A percentile compares a stretch with the other conserved stretches of the same genome.
Conservation (phyloP, 73 alveolate genomes). For the Tetrahymena borealis region DNA sequence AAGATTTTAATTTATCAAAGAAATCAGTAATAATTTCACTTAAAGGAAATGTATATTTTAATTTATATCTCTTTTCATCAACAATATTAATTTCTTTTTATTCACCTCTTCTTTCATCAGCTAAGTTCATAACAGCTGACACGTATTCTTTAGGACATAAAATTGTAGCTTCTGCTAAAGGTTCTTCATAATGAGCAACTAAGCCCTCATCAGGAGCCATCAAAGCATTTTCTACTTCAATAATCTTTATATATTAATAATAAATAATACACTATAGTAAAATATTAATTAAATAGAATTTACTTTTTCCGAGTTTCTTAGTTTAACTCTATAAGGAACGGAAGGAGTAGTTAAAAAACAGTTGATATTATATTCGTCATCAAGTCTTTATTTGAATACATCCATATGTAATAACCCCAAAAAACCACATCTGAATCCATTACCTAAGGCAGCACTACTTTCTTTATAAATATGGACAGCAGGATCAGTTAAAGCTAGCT, state of each 20-base stretch:
- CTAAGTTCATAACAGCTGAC: conserved; percentile 41
- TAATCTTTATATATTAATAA: neutral
- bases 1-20: conserved; percentile 64
- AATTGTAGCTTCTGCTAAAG: conserved; percentile 69
- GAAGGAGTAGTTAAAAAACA: conserved; percentile 77
- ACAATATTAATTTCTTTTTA: conserved; percentile 17
- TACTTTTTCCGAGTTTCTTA: conserved; percentile 53
- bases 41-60: conserved; percentile 40
- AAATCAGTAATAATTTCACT: conserved; percentile 76
- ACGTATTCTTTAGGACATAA: conserved; percentile 68
- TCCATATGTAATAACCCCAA: conserved; percentile 92
- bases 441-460: conserved; percentile 65
- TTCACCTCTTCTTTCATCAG: conserved; percentile 58
- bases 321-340: conserved; percentile 63
- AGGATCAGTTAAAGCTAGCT: conserved; percentile 69
- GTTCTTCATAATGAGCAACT: conserved; percentile 58
- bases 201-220: conserved; percentile 46
- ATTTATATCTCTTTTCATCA: conserved; percentile 3
- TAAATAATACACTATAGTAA: neutral
- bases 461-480: conserved; percentile 54
- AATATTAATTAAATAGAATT: too few species aligned
- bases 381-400: conserved; percentile 79
- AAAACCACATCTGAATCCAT: conserved; percentile 86
- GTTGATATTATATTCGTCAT: conserved; percentile 68
- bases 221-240: conserved; percentile 46